phyloP scores from a whole-genome alignment of 768 basidiomycete genomes.

The Agaricus sinodeliciosus region DNA sequence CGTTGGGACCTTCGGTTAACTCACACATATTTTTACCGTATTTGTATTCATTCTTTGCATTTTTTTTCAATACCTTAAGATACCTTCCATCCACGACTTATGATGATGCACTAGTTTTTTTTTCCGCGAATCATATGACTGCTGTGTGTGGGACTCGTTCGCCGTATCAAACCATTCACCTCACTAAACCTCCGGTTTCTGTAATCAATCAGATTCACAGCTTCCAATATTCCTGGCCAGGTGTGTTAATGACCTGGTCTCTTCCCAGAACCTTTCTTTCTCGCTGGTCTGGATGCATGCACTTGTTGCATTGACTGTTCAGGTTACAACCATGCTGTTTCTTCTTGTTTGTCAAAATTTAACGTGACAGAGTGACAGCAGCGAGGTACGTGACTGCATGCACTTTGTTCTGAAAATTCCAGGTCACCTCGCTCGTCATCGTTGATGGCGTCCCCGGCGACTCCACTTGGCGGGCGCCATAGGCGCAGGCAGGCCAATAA shows the following conservation, averaged over 20 bases:
- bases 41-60: slow-evolving; percentile 2
- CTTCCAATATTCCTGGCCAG: no score
- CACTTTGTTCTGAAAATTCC: slow-evolving; percentile 5
- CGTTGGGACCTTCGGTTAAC: background rate
- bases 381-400: background rate
- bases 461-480: slow-evolving; percentile 22
- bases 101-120: no score
- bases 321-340: background rate
- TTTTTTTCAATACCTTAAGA: background rate
- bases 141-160: no score
- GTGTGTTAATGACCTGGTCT: background rate
- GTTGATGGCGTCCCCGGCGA: slow-evolving; percentile 31
- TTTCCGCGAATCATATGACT: no score
- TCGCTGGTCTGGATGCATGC: background rate
- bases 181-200: no score
- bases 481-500: slow-evolving; percentile 19
- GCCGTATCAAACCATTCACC: no score
- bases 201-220: no score
- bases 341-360: background rate
- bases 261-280: background rate
- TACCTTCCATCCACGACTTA: no score
- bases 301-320: background rate
- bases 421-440: slow-evolving; percentile 25
- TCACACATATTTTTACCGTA: background rate
- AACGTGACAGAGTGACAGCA: background rate